Conservation (phyloP, 2,329 filamentous ascomycete species). For the Penicillium griseofulvum region DNA sequence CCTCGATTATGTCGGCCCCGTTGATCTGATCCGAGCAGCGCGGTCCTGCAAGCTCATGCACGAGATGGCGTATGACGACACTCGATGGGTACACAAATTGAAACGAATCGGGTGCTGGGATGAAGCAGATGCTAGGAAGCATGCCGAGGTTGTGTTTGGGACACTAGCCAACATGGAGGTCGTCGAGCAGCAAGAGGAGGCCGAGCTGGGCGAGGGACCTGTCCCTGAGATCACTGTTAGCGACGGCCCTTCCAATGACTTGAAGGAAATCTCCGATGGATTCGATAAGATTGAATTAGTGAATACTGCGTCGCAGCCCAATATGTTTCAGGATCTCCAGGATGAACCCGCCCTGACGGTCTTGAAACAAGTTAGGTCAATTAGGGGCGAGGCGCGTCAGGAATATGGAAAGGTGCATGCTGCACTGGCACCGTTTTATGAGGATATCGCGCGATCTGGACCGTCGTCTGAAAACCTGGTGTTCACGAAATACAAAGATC, state of each 20-base stretch:
- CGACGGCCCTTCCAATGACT: conserved; percentile 16
- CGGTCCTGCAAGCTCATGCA: conserved; percentile 80
- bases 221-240: conserved; percentile 16
- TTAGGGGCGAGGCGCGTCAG: conserved; percentile 78
- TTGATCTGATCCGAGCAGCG: conserved; percentile 82
- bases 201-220: conserved; percentile 15
- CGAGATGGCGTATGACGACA: conserved; percentile 99
- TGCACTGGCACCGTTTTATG: conserved; percentile 85
- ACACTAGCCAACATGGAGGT: conserved; percentile 29
- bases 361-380: conserved; percentile 69
- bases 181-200: conserved; percentile 27
- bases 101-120: conserved; percentile 91
- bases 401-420: conserved; percentile 90
- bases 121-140: conserved; percentile 75
- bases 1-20: conserved; percentile 81
- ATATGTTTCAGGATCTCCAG: conserved; percentile 47
- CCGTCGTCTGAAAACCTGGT: conserved; percentile 73
- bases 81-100: conserved; percentile 84
- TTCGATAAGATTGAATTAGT: conserved; percentile 73
- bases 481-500: conserved; percentile 82
- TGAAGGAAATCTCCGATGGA: conserved; percentile 58
- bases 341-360: conserved; percentile 65
- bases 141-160: conserved; percentile 67
- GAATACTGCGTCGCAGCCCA: conserved; percentile 31
- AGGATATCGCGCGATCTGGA: conserved; percentile 70